Percentiles rank a stretch among this genome's conserved stretches.
These are phyloP conservation scores for Colletotrichum eleusines DNA, from an alignment of 2,329 filamentous ascomycete species.

Conservation along the genomic window DNA sequence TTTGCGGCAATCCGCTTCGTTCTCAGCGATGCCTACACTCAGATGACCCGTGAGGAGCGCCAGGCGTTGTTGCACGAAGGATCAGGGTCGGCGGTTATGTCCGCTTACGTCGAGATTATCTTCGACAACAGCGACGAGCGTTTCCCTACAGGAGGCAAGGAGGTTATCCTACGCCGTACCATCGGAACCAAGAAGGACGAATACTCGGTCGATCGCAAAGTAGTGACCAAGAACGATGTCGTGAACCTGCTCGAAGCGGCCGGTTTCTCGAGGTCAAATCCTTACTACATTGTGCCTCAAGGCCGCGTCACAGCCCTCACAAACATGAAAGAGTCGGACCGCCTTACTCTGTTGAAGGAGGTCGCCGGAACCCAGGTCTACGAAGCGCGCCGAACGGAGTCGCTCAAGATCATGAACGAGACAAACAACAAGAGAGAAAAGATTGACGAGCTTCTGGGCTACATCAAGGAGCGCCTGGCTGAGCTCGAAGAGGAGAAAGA, in stretches of 20 bases:
- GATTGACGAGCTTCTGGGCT: conserved; percentile 91
- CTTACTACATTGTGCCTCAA: conserved; percentile 99
- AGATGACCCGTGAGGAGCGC: conserved; percentile 95
- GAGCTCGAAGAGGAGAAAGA: conserved; percentile 98
- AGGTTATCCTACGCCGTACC: conserved; percentile 90
- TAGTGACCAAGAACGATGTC: conserved; percentile 93
- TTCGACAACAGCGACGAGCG: conserved; percentile 98
- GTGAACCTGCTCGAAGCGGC: conserved; percentile 96
- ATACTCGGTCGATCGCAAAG: conserved; percentile 97
- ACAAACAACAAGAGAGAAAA: conserved; percentile 95
- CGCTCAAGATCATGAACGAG: conserved; percentile 95
- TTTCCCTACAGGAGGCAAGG: conserved; percentile 92
- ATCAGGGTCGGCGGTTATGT: conserved; percentile 97
- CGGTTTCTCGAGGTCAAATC: conserved; percentile 96
- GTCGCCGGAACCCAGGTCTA: conserved; percentile 99
- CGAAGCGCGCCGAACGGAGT: conserved; percentile 90
- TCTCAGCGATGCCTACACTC: conserved; percentile 95
- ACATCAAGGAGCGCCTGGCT: conserved; percentile 88
- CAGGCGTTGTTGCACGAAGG: conserved; percentile 98
- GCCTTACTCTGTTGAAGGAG: conserved; percentile 91
- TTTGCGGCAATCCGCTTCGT: conserved; percentile 99
- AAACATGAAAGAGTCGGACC: conserved; percentile 97
- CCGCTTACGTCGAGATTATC: conserved; percentile 98
- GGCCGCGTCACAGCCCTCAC: conserved; percentile 95
- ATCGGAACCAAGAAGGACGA: conserved; percentile 99